A percentile compares a stretch with the other conserved stretches of the same genome.
Evolutionary conservation across 1,284 basidiomycete species (phyloP).

Genomic region (Schizopora paradoxa): DNA sequence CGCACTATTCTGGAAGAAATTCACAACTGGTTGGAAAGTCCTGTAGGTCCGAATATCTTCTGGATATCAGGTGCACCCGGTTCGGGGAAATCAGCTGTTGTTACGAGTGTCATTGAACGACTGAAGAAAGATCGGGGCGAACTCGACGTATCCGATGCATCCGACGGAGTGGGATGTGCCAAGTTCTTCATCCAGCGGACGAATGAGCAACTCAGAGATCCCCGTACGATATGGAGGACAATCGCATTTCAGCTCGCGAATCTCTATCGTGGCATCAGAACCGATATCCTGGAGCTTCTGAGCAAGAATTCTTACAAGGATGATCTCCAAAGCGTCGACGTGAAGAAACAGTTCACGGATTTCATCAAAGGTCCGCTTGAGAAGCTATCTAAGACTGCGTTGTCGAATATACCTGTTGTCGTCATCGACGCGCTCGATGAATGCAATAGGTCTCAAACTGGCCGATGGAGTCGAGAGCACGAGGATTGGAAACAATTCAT

Average conservation of each 20-base stretch:
- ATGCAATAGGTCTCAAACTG: no score
- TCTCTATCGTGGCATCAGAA: neutral
- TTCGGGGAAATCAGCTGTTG: neutral
- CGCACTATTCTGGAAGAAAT: neutral
- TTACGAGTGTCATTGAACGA: neutral
- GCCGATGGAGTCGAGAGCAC: neutral
- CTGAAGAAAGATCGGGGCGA: no score
- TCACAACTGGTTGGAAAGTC: neutral
- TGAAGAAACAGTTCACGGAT: neutral
- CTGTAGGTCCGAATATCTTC: neutral
- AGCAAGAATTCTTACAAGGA: no score
- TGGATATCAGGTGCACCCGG: neutral
- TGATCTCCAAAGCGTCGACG: neutral
- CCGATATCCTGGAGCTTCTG: neutral
- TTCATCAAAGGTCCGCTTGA: neutral
- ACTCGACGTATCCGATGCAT: no score
- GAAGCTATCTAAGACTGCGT: neutral
- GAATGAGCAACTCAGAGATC: no score
- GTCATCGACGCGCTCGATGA: neutral
- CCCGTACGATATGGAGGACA: neutral
- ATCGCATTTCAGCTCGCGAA: neutral
- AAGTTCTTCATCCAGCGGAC: no score
- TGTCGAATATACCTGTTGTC: neutral
- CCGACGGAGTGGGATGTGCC: no score
- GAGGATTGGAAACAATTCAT: neutral